phyloP scores from a whole-genome alignment of 2,329 filamentous ascomycete species.

The Chaetomiaceae sp. region DNA sequence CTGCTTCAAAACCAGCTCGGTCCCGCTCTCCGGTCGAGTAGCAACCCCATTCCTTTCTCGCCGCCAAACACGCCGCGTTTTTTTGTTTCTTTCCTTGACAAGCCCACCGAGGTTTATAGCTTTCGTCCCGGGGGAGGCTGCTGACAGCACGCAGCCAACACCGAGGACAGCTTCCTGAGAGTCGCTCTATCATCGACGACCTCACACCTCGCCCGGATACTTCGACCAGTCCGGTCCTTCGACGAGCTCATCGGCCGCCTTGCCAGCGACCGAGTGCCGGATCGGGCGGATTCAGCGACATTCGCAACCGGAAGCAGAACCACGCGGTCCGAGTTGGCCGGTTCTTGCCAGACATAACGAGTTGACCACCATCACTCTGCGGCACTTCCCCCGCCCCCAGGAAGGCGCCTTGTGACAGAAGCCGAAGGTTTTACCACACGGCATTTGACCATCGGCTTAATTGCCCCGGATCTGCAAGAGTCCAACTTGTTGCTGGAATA shows the following conservation, averaged over 20 bases:
- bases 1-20: slow-evolving; percentile 20
- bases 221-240: no score
- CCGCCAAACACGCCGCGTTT: slow-evolving; percentile 11
- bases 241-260: slow-evolving; percentile 7
- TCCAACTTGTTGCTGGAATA: slow-evolving; percentile 37
- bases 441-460: background rate
- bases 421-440: background rate
- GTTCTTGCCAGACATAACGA: background rate
- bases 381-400: no score
- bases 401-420: no score
- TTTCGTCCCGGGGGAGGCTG: slow-evolving; percentile 15
- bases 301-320: slow-evolving; percentile 7
- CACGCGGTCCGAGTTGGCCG: background rate
- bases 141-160: slow-evolving; percentile 19
- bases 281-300: background rate
- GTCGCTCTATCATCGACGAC: slow-evolving; percentile 14
- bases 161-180: slow-evolving; percentile 5
- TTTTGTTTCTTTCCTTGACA: slow-evolving; percentile 14
- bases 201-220: slow-evolving; percentile 3
- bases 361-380: no score
- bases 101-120: slow-evolving; percentile 16
- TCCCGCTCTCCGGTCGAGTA: slow-evolving; percentile 14
- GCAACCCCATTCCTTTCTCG: slow-evolving; percentile 14
- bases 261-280: slow-evolving; percentile 2
- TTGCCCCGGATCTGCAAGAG: slow-evolving; percentile 14